phyloP scores from a whole-genome alignment of 2,329 filamentous ascomycete species.

The Pseudonectria foliicola region DNA sequence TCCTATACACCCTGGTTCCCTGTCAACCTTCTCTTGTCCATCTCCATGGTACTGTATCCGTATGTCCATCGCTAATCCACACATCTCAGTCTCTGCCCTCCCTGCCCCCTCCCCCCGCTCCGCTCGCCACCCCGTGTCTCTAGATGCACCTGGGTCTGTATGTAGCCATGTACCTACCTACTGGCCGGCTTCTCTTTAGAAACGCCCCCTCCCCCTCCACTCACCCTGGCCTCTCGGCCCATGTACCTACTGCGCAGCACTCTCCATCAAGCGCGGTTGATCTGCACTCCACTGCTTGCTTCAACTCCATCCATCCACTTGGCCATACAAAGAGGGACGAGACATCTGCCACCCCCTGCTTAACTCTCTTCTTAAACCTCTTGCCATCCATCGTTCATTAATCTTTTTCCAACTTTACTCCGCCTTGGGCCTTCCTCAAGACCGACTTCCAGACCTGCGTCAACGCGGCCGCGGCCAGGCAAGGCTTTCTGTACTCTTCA shows the following conservation, averaged over 20 bases:
- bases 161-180: no score
- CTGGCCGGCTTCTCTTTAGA: no score
- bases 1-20: no score
- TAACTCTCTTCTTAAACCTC: constrained; percentile 18
- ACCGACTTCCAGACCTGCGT: constrained; percentile 2
- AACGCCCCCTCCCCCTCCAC: no score
- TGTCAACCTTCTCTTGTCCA: no score
- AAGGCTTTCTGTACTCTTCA: constrained; percentile 17
- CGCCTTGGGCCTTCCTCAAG: constrained; percentile 11
- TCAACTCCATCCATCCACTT: constrained; percentile 17
- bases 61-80: no score
- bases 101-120: constrained; percentile 1
- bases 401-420: constrained; percentile 9
- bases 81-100: neutral
- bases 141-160: no score
- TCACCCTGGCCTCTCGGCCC: no score
- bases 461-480: constrained; percentile 22
- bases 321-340: constrained; percentile 20
- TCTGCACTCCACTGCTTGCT: constrained; percentile 19
- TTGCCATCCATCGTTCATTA: constrained; percentile 8
- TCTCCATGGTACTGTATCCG: no score
- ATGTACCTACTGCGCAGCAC: no score
- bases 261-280: constrained; percentile 14
- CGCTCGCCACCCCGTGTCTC: constrained; percentile 1
- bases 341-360: constrained; percentile 18